A percentile compares a stretch with the other conserved stretches of the same genome.
These are phyloP conservation scores for Epichloe gansuensis DNA, from an alignment of 2,329 filamentous ascomycete species.

Conservation along the genomic window DNA sequence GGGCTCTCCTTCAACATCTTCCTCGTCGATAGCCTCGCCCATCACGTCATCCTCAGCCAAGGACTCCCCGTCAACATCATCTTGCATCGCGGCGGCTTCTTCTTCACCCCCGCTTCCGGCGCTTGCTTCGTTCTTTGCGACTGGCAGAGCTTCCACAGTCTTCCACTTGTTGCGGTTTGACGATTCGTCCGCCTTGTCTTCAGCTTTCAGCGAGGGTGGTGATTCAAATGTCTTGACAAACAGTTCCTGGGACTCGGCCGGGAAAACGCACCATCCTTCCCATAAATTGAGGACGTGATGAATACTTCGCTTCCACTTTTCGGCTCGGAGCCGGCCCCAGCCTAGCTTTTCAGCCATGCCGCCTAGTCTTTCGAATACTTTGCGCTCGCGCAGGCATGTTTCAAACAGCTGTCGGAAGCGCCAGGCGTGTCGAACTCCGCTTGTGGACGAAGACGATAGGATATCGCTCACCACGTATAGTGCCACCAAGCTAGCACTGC, in stretches of 20 bases:
- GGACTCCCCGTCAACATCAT: conserved; percentile 26
- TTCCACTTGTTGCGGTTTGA: conserved; percentile 36
- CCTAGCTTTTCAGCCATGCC: conserved; percentile 56
- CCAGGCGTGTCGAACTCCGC: conserved; percentile 74
- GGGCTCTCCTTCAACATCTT: conserved; percentile 34
- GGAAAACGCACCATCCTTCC: conserved; percentile 63
- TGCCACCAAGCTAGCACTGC: conserved; percentile 63
- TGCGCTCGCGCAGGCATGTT: conserved; percentile 51
- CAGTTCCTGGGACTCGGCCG: conserved; percentile 57
- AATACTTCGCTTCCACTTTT: conserved; percentile 75
- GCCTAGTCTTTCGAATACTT: conserved; percentile 66
- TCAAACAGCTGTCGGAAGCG: conserved; percentile 76
- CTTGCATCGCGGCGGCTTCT: conserved; percentile 18
- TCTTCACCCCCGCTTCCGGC: conserved; percentile 5
- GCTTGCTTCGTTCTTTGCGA: conserved; percentile 6
- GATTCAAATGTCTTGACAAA: conserved; percentile 62
- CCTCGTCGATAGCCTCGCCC: conserved; percentile 33
- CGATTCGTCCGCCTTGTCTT: conserved; percentile 15
- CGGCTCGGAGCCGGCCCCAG: conserved; percentile 72
- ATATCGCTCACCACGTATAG: conserved; percentile 72
- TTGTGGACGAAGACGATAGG: conserved; percentile 62
- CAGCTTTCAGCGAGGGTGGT: conserved; percentile 37
- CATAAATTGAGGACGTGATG: conserved; percentile 57
- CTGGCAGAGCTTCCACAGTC: conserved; percentile 28
- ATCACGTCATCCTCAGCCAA: conserved; percentile 32